phyloP scores from a whole-genome alignment of 2,329 filamentous ascomycete genomes.

The Venturia carpophila region DNA sequence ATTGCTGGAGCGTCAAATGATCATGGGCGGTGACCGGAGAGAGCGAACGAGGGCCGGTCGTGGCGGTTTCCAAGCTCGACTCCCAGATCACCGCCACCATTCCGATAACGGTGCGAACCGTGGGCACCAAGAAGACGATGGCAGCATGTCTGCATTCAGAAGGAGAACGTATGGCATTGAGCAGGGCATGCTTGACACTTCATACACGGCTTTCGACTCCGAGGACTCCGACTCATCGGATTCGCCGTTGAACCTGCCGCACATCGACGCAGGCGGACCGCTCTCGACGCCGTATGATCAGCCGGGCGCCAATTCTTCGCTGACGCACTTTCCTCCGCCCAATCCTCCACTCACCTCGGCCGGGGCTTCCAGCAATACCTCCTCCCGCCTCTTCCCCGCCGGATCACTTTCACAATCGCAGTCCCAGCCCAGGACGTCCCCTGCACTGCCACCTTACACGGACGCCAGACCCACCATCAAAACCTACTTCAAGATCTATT shows the following conservation, averaged over 20 bases:
- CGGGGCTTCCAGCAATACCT: neutral
- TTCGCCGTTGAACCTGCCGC: slow-evolving; percentile 1
- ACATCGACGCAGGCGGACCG: slow-evolving; percentile 2
- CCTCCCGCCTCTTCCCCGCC: neutral
- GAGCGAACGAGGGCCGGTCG: neutral
- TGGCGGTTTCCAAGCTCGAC: slow-evolving; percentile 9
- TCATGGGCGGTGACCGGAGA: slow-evolving; percentile 28
- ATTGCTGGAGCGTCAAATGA: slow-evolving; percentile 46
- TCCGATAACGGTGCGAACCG: slow-evolving; percentile 28
- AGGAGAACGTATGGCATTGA: slow-evolving; percentile 11
- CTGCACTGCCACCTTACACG: slow-evolving; percentile 46
- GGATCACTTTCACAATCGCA: neutral
- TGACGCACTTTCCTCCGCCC: slow-evolving; percentile 17
- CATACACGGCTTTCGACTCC: slow-evolving; percentile 14
- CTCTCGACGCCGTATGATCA: slow-evolving; percentile 2
- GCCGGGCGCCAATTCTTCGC: slow-evolving; percentile 1
- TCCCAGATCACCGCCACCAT: slow-evolving; percentile 15
- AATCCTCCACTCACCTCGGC: slow-evolving; percentile 21
- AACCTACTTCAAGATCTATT: slow-evolving; percentile 56
- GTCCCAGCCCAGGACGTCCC: slow-evolving; percentile 18
- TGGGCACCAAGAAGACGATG: slow-evolving; percentile 38
- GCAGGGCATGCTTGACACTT: slow-evolving; percentile 15
- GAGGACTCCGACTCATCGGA: slow-evolving; percentile 10
- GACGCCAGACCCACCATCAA: slow-evolving; percentile 50
- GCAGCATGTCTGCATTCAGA: slow-evolving; percentile 10